Base-by-base conservation (phyloP, 495 filamentous ascomycete species). In the Xanthoparmelia taractica region DNA sequence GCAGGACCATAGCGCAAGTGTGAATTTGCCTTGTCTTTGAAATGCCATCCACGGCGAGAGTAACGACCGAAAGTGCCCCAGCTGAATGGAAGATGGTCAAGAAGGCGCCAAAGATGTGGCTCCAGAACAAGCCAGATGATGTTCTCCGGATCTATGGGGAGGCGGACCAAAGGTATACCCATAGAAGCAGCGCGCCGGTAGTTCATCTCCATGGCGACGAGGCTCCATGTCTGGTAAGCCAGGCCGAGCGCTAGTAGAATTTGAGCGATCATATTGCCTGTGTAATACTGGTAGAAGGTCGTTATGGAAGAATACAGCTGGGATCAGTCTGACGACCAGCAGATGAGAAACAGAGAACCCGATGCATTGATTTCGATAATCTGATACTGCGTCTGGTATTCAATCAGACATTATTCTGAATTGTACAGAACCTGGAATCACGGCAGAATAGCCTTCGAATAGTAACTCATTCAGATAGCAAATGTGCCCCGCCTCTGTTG, bases 111-210 rank as follows among this genome's bases (percentile, higher is more conserved):
- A n/a, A 48, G 29, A 17, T 0, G n/a, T n/a, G 58, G 58, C 12
- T 59, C 58, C 6, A 47, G 36, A 5, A 41, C 23, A 23, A 59
- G 34, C 27, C 38, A 47, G 23, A 18, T 2, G 23, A 59, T 10
- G 13, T 59, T 45, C 4, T 20, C 11, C 2, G 57, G 57, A 47
- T 56, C 27, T n/a, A 45, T 17, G 8, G 23, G 57, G 43, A 47
- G 8, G 20, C 38, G 36, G 15, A 40, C 8, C 4, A 45, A 29
- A 33, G 57, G 25, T 8, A 59, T 25, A 17, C 18, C 57, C 38
- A 59, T 59, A 27, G 57, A 47, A 29, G 57, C 27, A 37, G 57
- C 57, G 29, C 57, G 18, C 27, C 25, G 57, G 38, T 59, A 59
- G 37, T 59, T 47, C n/a, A 29, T 59, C 38, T 47, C 15, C 57